phyloP scores from a whole-genome alignment of 441 rosid species.

The Bocquillonia castaneifolia region DNA sequence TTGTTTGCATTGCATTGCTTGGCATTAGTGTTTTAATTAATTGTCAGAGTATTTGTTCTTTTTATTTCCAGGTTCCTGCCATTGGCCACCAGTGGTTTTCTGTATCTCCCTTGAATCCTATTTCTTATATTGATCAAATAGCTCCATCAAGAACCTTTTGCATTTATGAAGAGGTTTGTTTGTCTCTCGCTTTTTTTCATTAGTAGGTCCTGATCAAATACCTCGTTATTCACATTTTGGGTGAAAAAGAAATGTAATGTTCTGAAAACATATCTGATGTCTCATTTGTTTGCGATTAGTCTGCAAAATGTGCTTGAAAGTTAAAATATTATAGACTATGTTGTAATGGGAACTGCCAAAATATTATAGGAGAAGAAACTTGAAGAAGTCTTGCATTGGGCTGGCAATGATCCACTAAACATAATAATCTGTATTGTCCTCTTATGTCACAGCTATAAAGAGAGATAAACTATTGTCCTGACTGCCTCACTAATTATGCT shows the following conservation, averaged over 20 bases:
- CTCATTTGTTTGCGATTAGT: not conserved
- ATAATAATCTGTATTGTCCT: not conserved
- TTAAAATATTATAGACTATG: not conserved
- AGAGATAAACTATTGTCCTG: too few relatives aligned
- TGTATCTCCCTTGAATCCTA: slow-evolving; percentile 36
- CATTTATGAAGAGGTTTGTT: slow-evolving; percentile 68
- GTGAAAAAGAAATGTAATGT: not conserved
- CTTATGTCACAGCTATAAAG: not conserved
- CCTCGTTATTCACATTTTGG: not conserved
- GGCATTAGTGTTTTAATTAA: too few relatives aligned
- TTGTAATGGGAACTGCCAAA: too few relatives aligned
- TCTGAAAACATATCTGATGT: not conserved
- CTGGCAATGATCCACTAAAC: not conserved
- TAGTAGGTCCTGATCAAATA: not conserved
- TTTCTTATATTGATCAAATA: slow-evolving; percentile 46
- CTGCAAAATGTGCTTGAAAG: not conserved
- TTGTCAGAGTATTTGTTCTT: too few relatives aligned
- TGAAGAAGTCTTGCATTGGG: not conserved
- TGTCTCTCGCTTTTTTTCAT: slow-evolving; percentile 4
- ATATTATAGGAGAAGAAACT: too few relatives aligned
- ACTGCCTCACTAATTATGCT: too few relatives aligned
- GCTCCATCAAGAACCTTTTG: slow-evolving; percentile 82
- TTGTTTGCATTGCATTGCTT: too few relatives aligned
- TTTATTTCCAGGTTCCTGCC: slow-evolving; percentile 46
- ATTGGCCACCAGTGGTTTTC: slow-evolving; percentile 88